Evolutionary conservation across 768 basidiomycete species (phyloP).

Genomic region (Mycena galericulata): DNA sequence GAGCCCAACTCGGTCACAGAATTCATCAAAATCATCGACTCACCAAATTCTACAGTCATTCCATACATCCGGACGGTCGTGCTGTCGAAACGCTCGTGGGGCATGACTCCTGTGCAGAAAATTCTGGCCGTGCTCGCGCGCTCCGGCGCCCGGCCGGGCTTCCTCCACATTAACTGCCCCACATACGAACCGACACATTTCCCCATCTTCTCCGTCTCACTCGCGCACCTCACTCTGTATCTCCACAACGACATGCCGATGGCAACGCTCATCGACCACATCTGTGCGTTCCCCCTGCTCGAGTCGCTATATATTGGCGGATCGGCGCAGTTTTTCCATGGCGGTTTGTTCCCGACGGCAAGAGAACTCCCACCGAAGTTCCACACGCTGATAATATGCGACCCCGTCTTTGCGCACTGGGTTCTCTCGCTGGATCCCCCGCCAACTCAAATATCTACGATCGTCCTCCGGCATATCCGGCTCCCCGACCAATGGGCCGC

Average conservation of each 20-base stretch:
- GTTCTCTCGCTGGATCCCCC: not conserved
- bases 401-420: conserved; percentile 16
- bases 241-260: conserved; percentile 26
- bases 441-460: conserved; percentile 5
- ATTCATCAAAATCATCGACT: conserved; percentile 10
- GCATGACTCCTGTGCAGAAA: conserved; percentile 21
- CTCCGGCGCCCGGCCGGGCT: conserved; percentile 10
- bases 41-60: not conserved
- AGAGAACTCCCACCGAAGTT: not conserved
- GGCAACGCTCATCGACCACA: conserved; percentile 18
- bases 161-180: conserved; percentile 26
- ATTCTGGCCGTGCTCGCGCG: conserved; percentile 18
- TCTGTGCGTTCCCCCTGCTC: conserved; percentile 17
- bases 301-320: conserved; percentile 23
- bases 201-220: conserved; percentile 14
- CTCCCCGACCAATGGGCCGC: conserved; percentile 11
- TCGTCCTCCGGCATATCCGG: conserved; percentile 1
- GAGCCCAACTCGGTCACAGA: conserved; percentile 24
- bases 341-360: not conserved
- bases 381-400: not conserved
- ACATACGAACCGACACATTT: conserved; percentile 24
- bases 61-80: conserved; percentile 16
- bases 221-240: conserved; percentile 12
- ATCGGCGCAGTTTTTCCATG: conserved; percentile 8
- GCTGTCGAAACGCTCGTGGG: conserved; percentile 24